A percentile compares a stretch with the other conserved stretches of the same genome.
phyloP scores from a whole-genome alignment of 1,284 basidiomycete species.

The Cystobasidium pallidum region DNA sequence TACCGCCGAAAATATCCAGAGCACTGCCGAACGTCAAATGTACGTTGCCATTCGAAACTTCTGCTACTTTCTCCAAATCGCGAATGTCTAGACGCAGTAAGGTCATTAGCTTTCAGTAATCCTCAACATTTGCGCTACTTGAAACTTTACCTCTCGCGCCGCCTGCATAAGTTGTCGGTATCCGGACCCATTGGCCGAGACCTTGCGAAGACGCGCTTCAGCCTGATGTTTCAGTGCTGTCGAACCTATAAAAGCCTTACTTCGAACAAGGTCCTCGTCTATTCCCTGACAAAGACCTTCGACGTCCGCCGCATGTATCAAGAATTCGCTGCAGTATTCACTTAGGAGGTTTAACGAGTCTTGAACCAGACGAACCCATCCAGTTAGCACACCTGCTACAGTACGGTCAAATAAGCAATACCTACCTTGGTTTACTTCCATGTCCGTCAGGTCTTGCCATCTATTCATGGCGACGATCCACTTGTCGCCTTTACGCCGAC shows the following conservation, averaged over 20 bases:
- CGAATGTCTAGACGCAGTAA: conserved; percentile 66
- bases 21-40: conserved; percentile 93
- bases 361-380: conserved; percentile 55
- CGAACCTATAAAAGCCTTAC: conserved; percentile 61
- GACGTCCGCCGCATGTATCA: conserved; percentile 96
- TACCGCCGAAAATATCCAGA: conserved; percentile 81
- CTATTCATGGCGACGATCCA: conserved; percentile 99
- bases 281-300: conserved; percentile 97
- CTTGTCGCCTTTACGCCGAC: conserved; percentile 71
- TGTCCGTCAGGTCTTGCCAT: conserved; percentile 96
- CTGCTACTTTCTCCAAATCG: conserved; percentile 82
- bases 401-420: background rate
- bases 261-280: conserved; percentile 82
- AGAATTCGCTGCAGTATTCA: conserved; percentile 85
- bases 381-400: conserved; percentile 40
- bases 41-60: conserved; percentile 79
- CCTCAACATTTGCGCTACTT: background rate
- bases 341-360: conserved; percentile 72
- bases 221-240: background rate
- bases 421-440: conserved; percentile 81
- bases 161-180: conserved; percentile 96
- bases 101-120: no score
- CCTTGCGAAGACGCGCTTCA: conserved; percentile 60
- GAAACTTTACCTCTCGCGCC: conserved; percentile 76
- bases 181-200: conserved; percentile 85